Evolutionary conservation across 306 rosid species (phyloP), one percentile per base, ranked within the genome.

Genomic region (Quercus wislizeni): DNA sequence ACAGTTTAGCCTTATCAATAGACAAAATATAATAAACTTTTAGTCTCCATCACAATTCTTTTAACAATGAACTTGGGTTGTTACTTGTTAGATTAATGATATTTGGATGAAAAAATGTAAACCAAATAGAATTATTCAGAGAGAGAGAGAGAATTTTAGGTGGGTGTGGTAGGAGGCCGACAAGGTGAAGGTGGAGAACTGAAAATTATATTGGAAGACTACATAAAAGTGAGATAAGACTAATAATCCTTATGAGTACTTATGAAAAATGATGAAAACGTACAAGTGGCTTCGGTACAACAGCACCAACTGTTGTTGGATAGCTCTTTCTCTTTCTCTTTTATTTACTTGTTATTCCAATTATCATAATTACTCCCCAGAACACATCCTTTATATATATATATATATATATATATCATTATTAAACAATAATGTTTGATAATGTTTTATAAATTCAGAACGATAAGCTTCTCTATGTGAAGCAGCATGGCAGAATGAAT

Each of bases 271-370:
- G 49, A 70, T 62, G 23, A 71, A 43, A 55, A 43, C 71, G 27
- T 9, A 55, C 11, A 25, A 84, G 76, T 80, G 76, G 75, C 59
- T 65, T 59, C 58, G 61, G 79, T 80, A 79, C 70, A 57, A 25
- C 14, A 31, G 62, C 79, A 80, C 82, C 78, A 43, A 52, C 12
- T 84, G 15, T 80, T 76, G 82, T 77, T 80, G 74, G 74, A 54
- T 69, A 51, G 62, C 30, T 64, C 35, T 13, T 11, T 41, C 46
- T 41, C 46, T 2, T 41, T 41, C 9, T 10, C 21, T 70, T 69
- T 13, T 46, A 49, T 10, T 10, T 10, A 49, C 23, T 35, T 41
- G 46, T 33, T 78, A 30, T 69, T 68, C 49, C n/a, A 55, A 68
- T 75, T 46, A 19, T 49, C 69, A 14, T 71, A 27, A 17, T 41